Conservation (phyloP, 148 eudicot species). For the Vaccinium vitisidaea region DNA sequence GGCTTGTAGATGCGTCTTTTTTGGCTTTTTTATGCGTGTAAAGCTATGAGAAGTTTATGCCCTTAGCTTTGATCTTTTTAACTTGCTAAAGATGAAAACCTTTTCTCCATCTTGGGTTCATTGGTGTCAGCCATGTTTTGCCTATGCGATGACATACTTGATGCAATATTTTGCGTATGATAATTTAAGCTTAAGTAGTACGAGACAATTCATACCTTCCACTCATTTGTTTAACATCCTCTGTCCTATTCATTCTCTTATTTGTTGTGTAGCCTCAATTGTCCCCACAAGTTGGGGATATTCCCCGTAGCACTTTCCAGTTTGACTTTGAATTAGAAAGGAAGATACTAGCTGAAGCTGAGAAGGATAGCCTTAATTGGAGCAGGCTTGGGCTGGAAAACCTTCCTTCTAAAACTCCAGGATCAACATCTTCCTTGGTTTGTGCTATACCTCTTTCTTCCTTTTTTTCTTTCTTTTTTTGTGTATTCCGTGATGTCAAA, state of each 20-base stretch:
- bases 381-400: slow-evolving; percentile 68
- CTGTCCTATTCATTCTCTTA: not conserved
- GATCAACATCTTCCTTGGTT: slow-evolving; percentile 48
- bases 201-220: not conserved
- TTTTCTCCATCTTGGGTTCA: not conserved
- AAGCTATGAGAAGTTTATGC: not conserved
- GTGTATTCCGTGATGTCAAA: not conserved
- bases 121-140: not conserved
- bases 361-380: slow-evolving; percentile 81
- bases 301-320: slow-evolving; percentile 81
- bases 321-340: slow-evolving; percentile 85
- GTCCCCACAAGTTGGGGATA: slow-evolving; percentile 74
- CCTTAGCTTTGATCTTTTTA: not conserved
- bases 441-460: not conserved
- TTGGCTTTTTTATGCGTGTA: not conserved
- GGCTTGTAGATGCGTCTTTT: not conserved
- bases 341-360: slow-evolving; percentile 83
- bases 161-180: not conserved
- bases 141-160: not conserved
- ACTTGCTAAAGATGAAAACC: not conserved
- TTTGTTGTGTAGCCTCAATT: slow-evolving; percentile 65
- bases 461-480: no score
- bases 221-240: not conserved
- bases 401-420: slow-evolving; percentile 57
- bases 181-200: not conserved